A percentile compares a stretch with the other conserved stretches of the same genome.
These are phyloP conservation scores for Macrophomina tecta DNA, from an alignment of 2,329 filamentous ascomycete species.

Conservation along the genomic window DNA sequence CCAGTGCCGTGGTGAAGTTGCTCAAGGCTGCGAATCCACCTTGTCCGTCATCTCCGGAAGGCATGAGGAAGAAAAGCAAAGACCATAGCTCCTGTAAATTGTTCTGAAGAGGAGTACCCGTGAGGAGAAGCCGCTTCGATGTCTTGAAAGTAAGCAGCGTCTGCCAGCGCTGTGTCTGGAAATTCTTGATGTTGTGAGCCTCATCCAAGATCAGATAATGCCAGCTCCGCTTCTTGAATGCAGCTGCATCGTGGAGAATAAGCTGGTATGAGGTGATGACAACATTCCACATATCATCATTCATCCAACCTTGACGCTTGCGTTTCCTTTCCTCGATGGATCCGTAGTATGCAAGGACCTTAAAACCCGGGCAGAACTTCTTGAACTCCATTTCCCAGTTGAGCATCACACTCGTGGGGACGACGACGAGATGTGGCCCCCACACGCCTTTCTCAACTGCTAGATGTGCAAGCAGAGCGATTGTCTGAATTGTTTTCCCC, in stretches of 20 bases:
- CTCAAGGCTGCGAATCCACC: constrained; percentile 93
- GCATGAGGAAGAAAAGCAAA: constrained; percentile 93
- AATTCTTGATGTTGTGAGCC: constrained; percentile 99
- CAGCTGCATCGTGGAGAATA: constrained; percentile 89
- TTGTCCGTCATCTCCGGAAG: constrained; percentile 80
- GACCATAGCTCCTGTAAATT: constrained; percentile 98
- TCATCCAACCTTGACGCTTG: constrained; percentile 92
- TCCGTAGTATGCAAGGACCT: constrained; percentile 96
- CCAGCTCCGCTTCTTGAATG: constrained; percentile 92
- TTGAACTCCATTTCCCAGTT: constrained; percentile 99
- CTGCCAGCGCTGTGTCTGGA: constrained; percentile 97
- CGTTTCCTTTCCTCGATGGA: constrained; percentile 88
- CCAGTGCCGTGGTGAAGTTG: constrained; percentile 96
- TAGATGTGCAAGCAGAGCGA: constrained; percentile 88
- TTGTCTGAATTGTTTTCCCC: constrained; percentile 98
- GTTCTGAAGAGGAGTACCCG: constrained; percentile 94
- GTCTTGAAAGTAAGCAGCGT: constrained; percentile 94
- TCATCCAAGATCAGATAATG: constrained; percentile 98
- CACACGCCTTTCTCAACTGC: constrained; percentile 89
- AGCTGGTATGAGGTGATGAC: constrained; percentile 98
- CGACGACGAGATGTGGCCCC: constrained; percentile 95
- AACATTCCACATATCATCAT: constrained; percentile 91
- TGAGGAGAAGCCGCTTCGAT: constrained; percentile 82
- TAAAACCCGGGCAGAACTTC: constrained; percentile 98
- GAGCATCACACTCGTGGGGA: constrained; percentile 96